A percentile compares a stretch with the other conserved stretches of the same genome.
phyloP scores from a whole-genome alignment of 306 rosid species.

The Erythrophleum fordii region DNA sequence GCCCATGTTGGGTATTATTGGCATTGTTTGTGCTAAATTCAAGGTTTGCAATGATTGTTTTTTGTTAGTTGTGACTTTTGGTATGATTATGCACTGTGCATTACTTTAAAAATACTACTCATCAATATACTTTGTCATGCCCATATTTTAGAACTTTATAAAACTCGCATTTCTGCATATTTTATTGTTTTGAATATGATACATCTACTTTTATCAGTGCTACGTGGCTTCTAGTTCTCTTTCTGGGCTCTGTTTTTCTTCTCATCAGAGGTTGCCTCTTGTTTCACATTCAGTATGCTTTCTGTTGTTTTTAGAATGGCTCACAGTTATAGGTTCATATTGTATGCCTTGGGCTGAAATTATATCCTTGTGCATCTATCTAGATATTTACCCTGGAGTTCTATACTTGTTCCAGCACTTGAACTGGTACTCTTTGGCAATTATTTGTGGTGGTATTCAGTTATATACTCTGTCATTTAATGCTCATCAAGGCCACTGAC shows the following conservation, averaged over 20 bases:
- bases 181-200: not conserved
- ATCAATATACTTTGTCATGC: not conserved
- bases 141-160: not conserved
- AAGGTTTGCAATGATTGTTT: not conserved
- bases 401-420: not conserved
- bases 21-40: not conserved
- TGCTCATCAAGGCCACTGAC: not conserved
- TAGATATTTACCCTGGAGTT: not conserved
- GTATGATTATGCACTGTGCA: not conserved
- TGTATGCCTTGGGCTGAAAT: not conserved
- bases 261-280: not conserved
- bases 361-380: not conserved
- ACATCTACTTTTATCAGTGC: not conserved
- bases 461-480: not conserved
- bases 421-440: not conserved
- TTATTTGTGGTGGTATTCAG: not conserved
- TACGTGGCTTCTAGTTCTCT: not conserved
- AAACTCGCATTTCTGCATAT: not conserved
- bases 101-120: not conserved
- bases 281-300: not conserved
- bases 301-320: conserved; percentile 16
- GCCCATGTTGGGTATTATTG: not conserved
- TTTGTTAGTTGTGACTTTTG: not conserved
- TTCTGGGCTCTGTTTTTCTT: not conserved
- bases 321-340: not conserved